Evolutionary conservation across 1,284 basidiomycete genomes (phyloP).

Genomic region (Rhodofomes roseus): DNA sequence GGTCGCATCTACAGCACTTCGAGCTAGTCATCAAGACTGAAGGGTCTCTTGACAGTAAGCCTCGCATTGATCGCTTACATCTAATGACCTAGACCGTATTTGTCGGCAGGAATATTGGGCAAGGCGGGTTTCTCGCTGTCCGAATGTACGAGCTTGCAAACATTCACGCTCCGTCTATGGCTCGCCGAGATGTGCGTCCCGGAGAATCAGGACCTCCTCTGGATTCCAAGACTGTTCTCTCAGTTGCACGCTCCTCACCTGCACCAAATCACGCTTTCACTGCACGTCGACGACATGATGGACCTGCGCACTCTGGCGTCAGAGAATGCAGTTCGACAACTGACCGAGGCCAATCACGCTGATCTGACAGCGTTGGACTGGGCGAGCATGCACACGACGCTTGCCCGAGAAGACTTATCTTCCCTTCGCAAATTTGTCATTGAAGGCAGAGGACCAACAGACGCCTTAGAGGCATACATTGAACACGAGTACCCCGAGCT

Average conservation of each 20-base stretch:
- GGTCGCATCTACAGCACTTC: background rate
- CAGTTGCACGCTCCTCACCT: slow-evolving; percentile 8
- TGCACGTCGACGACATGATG: background rate
- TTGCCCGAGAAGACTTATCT: background rate
- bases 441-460: slow-evolving; percentile 9
- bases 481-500: background rate
- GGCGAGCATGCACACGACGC: slow-evolving; percentile 1
- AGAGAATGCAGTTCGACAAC: slow-evolving; percentile 16
- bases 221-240: slow-evolving; percentile 11
- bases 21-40: background rate
- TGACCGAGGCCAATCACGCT: slow-evolving; percentile 8
- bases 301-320: slow-evolving; percentile 17
- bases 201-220: slow-evolving; percentile 13
- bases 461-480: background rate
- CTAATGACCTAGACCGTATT: no score
- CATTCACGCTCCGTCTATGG: slow-evolving; percentile 11
- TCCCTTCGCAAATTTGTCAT: slow-evolving; percentile 6
- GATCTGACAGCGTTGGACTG: slow-evolving; percentile 16
- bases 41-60: background rate
- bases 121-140: slow-evolving; percentile 8
- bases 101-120: background rate
- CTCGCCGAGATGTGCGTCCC: slow-evolving; percentile 20
- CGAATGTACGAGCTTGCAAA: slow-evolving; percentile 8
- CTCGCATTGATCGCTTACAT: no score
- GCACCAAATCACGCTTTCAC: background rate